These are phyloP conservation scores for Neurospora africana DNA, from an alignment of 495 filamentous ascomycete species.

Conservation along the genomic window DNA sequence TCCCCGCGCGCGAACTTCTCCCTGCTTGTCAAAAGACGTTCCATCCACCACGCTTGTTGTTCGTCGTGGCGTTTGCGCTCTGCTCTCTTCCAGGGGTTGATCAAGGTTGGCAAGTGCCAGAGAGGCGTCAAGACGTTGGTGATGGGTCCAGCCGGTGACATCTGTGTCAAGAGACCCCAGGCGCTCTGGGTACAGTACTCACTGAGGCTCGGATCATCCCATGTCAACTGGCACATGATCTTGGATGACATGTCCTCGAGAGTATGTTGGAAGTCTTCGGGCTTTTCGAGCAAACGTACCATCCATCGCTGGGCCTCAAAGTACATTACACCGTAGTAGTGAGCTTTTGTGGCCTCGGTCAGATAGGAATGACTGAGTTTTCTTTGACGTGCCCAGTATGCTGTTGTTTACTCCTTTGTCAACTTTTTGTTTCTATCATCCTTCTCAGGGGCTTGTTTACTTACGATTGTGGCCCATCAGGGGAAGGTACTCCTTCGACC, in stretches of 20 bases:
- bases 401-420: constrained; percentile 6
- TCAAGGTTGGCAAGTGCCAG: constrained; percentile 26
- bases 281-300: constrained; percentile 23
- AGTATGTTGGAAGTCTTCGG: constrained; percentile 26
- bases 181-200: constrained; percentile 26
- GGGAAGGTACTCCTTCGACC: constrained; percentile 32
- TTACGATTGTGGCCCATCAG: constrained; percentile 33
- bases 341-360: constrained; percentile 26
- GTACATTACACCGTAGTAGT: constrained; percentile 30
- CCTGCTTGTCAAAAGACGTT: constrained; percentile 14
- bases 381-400: constrained; percentile 31
- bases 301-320: constrained; percentile 33
- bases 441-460: constrained; percentile 1
- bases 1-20: constrained; percentile 14
- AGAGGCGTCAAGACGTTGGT: constrained; percentile 33
- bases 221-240: constrained; percentile 32
- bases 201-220: constrained; percentile 27
- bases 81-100: constrained; percentile 33
- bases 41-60: constrained; percentile 32
- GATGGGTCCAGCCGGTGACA: constrained; percentile 35
- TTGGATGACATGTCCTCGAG: constrained; percentile 33
- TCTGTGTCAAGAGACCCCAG: constrained; percentile 30
- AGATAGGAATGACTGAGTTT: constrained; percentile 28
- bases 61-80: constrained; percentile 31
- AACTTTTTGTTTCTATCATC: not conserved